Percentiles rank a stretch among this genome's conserved stretches.
Conservation (phyloP, 2,329 filamentous ascomycete species). For the Cordyceps pruinosa region DNA sequence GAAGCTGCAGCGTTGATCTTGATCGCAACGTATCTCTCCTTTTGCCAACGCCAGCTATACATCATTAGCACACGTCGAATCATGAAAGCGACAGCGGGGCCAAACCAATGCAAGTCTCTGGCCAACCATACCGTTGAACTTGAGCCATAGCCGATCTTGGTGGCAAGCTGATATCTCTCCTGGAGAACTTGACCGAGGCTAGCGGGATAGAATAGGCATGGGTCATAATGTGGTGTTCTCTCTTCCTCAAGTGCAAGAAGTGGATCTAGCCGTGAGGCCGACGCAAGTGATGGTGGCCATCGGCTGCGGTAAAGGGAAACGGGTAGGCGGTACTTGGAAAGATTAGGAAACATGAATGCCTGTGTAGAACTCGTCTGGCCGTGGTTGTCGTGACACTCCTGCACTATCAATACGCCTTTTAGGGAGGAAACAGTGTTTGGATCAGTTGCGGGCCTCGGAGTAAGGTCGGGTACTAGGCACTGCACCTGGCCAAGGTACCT, state of each 20-base stretch:
- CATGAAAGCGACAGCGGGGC: not conserved
- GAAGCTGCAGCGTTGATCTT: not conserved
- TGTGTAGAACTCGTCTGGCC: too few species aligned
- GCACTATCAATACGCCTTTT: too few species aligned
- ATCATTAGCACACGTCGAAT: not conserved
- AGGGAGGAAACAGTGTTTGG: too few species aligned
- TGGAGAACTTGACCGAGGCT: slow-evolving; percentile 1
- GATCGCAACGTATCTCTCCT: not conserved
- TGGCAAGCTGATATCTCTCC: slow-evolving; percentile 11
- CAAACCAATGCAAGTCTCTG: slow-evolving; percentile 11
- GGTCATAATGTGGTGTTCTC: not conserved
- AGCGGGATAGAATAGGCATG: not conserved
- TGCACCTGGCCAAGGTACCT: too few species aligned
- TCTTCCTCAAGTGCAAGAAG: not conserved
- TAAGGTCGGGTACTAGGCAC: too few species aligned
- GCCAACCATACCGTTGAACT: slow-evolving; percentile 12
- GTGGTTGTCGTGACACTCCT: too few species aligned
- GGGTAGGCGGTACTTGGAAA: not conserved
- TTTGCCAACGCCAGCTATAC: not conserved
- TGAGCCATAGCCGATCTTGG: slow-evolving; percentile 9
- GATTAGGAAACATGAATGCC: not conserved
- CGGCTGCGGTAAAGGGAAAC: not conserved
- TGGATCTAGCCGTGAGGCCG: not conserved
- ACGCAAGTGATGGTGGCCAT: not conserved
- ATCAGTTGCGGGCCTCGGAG: too few species aligned